Base-by-base conservation (phyloP, 345 rosid genomes). In the Eucalyptus albens region DNA sequence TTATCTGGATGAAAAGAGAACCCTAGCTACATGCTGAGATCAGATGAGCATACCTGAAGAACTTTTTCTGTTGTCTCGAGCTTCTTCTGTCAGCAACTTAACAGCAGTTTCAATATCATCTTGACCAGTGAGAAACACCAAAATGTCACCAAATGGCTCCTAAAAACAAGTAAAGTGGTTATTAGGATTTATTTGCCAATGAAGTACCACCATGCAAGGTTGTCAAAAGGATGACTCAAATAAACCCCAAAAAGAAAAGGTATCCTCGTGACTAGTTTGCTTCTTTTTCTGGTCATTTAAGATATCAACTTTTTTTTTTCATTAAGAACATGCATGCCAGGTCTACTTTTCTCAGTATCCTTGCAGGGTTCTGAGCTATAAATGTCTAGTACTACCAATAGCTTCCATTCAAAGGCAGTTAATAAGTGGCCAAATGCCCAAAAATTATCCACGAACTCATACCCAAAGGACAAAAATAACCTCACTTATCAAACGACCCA, bases 121-220 rank as follows among this genome's bases (percentile, higher is more conserved):
- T 93, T 98, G 98, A 93, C 99, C 99, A 37, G 99, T 98, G 40
- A 97, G 98, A 91, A 97, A 98, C 83, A 96, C 97, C 91, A 98
- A 93, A 93, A 97, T 93, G 93, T 97, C 99, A 89, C 99, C 99
- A 12, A 93, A 88, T 40, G 99, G 96, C 92, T 98, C 99, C 99
- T 97, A 42, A 59, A 7, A 81, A 55, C 42, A 55, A 87, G 29
- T 50, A 89, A 59, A 42, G 27, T 40, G 27, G 53, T n/a, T n/a
- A 27, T 87, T 40, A 87, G 88, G 62, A 37, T 27, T 86, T 86
- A 27, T 49, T 86, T 19, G 8, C 33, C 55, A 21, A 86, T 77
- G 85, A 77, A 77, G 47, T 11, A 17, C 27, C 47, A 4, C 47
- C 85, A 40, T 21, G 47, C 47, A 40, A 77, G 85, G 85, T 40